Evolutionary conservation across 306 rosid species (phyloP).

Genomic region (Phaseolus lunatus): DNA sequence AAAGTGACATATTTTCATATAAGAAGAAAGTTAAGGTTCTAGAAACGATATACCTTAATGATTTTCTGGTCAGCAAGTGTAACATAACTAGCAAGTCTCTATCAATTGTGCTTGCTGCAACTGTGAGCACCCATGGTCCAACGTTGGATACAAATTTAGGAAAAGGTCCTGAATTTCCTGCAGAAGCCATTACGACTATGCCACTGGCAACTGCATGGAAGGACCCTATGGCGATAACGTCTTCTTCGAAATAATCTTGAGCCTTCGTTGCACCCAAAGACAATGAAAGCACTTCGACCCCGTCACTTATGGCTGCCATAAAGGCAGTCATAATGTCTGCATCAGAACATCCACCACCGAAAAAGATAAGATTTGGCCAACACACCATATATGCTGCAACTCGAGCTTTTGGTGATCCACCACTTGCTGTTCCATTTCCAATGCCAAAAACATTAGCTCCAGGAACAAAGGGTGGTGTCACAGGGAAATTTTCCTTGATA

Average conservation of each 20-base stretch:
- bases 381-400: slow-evolving; percentile 88
- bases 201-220: slow-evolving; percentile 69
- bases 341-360: slow-evolving; percentile 51
- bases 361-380: slow-evolving; percentile 44
- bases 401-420: slow-evolving; percentile 86
- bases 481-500: no score
- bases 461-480: slow-evolving; percentile 38
- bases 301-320: slow-evolving; percentile 77
- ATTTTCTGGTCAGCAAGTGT: slow-evolving; percentile 59
- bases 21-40: not conserved
- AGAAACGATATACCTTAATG: slow-evolving; percentile 41
- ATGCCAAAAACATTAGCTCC: slow-evolving; percentile 58
- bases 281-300: slow-evolving; percentile 68
- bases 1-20: not conserved
- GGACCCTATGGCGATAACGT: slow-evolving; percentile 55
- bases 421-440: slow-evolving; percentile 81
- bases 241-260: not conserved
- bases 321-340: slow-evolving; percentile 78
- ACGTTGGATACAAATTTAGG: slow-evolving; percentile 31
- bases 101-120: slow-evolving; percentile 77
- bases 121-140: slow-evolving; percentile 74
- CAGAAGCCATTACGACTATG: slow-evolving; percentile 59
- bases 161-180: slow-evolving; percentile 66
- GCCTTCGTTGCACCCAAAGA: slow-evolving; percentile 48
- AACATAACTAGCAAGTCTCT: slow-evolving; percentile 52